These are phyloP conservation scores for Chlorophyllum brunneum DNA, from an alignment of 768 basidiomycete species.

Conservation along the genomic window DNA sequence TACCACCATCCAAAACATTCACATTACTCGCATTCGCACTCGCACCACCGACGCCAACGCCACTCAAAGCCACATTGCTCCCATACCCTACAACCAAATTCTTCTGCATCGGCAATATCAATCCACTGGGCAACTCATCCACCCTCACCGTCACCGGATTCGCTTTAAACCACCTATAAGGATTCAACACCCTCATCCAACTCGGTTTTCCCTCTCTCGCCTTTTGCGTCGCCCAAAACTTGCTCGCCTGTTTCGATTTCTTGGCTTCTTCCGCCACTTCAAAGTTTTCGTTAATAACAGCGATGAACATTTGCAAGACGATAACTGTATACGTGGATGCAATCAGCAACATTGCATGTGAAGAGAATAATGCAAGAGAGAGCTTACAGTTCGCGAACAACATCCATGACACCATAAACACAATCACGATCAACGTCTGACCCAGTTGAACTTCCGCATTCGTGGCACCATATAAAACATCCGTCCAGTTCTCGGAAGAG, in stretches of 20 bases:
- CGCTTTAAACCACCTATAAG: conserved; percentile 79
- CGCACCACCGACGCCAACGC: not conserved
- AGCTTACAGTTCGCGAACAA: conserved; percentile 86
- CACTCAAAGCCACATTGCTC: not conserved
- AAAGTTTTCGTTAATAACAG: conserved; percentile 96
- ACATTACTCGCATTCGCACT: not conserved
- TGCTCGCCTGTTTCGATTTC: conserved; percentile 71
- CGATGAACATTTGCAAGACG: conserved; percentile 93
- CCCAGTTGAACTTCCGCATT: conserved; percentile 57
- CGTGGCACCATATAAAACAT: conserved; percentile 60
- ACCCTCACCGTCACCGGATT: conserved; percentile 72
- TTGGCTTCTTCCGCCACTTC: conserved; percentile 89
- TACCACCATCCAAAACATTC: not conserved
- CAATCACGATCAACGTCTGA: conserved; percentile 65
- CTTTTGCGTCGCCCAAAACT: conserved; percentile 60
- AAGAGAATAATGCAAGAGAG: not conserved
- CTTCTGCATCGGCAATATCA: conserved; percentile 79
- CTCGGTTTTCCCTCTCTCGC: conserved; percentile 43
- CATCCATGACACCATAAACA: conserved; percentile 83
- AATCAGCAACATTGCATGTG: not conserved
- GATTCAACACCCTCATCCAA: conserved; percentile 80
- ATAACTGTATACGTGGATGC: conserved; percentile 48
- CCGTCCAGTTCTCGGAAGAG: conserved; percentile 94
- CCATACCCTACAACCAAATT: conserved; percentile 41
- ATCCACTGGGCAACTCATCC: conserved; percentile 64